A percentile compares a stretch with the other conserved stretches of the same genome.
phyloP scores from a whole-genome alignment of 352 stramenopile genomes.

The Paralagenidium karlingii region DNA sequence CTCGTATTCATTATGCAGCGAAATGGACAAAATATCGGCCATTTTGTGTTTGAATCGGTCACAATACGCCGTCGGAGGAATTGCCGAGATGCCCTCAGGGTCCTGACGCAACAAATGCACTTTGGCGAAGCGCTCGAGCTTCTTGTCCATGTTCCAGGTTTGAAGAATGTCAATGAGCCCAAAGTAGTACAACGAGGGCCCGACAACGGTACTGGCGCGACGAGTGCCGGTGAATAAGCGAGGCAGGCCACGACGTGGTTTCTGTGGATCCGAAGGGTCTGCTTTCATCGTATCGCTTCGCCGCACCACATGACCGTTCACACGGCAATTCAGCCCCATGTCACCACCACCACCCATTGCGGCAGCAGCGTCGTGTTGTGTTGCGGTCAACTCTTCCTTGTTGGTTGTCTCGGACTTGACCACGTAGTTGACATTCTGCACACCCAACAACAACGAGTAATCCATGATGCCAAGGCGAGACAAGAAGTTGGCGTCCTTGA shows the following conservation, averaged over 20 bases:
- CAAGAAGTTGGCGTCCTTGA: slow-evolving; percentile 81
- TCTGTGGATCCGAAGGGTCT: too few relatives aligned
- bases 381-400: slow-evolving; percentile 7
- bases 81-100: slow-evolving; percentile 62
- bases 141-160: slow-evolving; percentile 86
- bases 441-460: slow-evolving; percentile 81
- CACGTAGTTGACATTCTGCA: slow-evolving; percentile 84
- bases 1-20: slow-evolving; percentile 56
- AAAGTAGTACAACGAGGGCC: slow-evolving; percentile 81
- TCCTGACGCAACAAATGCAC: slow-evolving; percentile 73
- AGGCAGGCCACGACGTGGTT: too few relatives aligned
- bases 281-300: too few relatives aligned
- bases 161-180: slow-evolving; percentile 82
- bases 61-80: slow-evolving; percentile 72
- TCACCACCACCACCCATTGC: too few relatives aligned
- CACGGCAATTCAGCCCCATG: too few relatives aligned
- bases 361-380: too few relatives aligned
- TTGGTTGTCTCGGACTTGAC: slow-evolving; percentile 62
- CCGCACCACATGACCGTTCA: too few relatives aligned
- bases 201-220: slow-evolving; percentile 77
- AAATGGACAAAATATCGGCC: slow-evolving; percentile 70
- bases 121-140: slow-evolving; percentile 81
- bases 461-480: slow-evolving; percentile 84
- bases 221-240: slow-evolving; percentile 64
- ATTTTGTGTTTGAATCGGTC: slow-evolving; percentile 84